Conservation (phyloP, 2,329 filamentous ascomycete species). For the Talaromyces sp. region DNA sequence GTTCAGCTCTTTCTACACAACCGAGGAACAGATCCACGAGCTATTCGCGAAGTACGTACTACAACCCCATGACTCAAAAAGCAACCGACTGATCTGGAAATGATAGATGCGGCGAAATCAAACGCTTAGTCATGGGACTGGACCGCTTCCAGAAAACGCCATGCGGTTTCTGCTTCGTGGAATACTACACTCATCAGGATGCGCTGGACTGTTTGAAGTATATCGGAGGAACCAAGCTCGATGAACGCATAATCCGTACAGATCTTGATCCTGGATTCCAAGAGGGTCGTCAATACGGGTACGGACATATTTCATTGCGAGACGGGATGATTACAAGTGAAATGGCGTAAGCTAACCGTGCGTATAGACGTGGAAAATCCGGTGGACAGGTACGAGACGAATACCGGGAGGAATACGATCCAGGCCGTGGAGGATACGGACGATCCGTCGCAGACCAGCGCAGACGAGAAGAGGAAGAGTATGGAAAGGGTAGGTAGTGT, state of each 20-base stretch:
- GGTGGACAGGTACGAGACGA: constrained; percentile 97
- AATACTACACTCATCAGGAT: constrained; percentile 98
- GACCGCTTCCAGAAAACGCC: constrained; percentile 97
- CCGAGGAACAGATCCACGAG: constrained; percentile 98
- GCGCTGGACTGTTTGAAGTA: constrained; percentile 98
- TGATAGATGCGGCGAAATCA: constrained; percentile 81
- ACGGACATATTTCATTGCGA: constrained; percentile 26
- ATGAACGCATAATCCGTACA: constrained; percentile 93
- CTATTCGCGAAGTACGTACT: constrained; percentile 76
- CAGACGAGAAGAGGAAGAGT: constrained; percentile 59
- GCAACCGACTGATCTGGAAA: background rate
- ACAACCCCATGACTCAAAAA: background rate
- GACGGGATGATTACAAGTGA: background rate
- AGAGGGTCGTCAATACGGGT: constrained; percentile 92
- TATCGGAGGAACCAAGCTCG: constrained; percentile 94
- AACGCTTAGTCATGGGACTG: constrained; percentile 94
- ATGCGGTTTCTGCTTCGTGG: constrained; percentile 98
- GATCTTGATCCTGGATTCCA: constrained; percentile 95
- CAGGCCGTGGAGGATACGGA: constrained; percentile 86
- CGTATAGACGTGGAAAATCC: constrained; percentile 72
- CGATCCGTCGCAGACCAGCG: constrained; percentile 69
- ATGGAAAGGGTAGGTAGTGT: constrained; percentile 55
- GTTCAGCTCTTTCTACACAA: constrained; percentile 87
- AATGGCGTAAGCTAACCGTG: constrained; percentile 23
- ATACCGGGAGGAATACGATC: constrained; percentile 95